Evolutionary conservation across 805 yeast species (phyloP).

Genomic region (Kazachstania kunashirensis): DNA sequence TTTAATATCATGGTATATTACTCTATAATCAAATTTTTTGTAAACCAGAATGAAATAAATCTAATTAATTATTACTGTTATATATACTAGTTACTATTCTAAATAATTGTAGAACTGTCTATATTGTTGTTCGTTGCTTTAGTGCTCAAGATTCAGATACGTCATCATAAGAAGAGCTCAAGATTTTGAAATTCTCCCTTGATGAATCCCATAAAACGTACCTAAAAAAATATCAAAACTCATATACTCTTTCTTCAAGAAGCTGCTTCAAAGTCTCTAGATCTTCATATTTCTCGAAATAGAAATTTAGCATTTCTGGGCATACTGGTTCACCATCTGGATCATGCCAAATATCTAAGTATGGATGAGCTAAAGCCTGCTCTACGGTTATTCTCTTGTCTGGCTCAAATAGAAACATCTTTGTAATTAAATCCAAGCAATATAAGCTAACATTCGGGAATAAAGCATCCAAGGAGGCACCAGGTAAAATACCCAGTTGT

Average conservation of each 20-base stretch:
- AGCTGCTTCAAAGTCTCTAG: conserved; percentile 63
- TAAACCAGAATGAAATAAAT: too few relatives aligned
- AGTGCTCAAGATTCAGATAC: too few relatives aligned
- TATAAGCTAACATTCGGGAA: conserved; percentile 78
- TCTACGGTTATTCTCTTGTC: conserved; percentile 71
- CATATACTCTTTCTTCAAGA: conserved; percentile 68
- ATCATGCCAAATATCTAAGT: conserved; percentile 81
- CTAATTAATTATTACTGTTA: too few relatives aligned
- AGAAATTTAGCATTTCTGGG: conserved; percentile 67
- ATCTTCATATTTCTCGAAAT: conserved; percentile 80
- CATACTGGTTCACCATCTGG: conserved; percentile 85
- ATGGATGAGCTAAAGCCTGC: conserved; percentile 82
- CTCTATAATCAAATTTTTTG: too few relatives aligned
- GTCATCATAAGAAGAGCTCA: too few relatives aligned
- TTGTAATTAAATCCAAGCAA: conserved; percentile 70
- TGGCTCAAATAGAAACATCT: conserved; percentile 82
- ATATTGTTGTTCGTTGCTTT: too few relatives aligned
- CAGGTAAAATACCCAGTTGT: conserved; percentile 70
- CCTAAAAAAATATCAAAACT: conserved; percentile 62
- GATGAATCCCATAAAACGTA: background rate
- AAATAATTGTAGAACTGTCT: too few relatives aligned
- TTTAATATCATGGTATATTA: too few relatives aligned
- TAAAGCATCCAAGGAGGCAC: conserved; percentile 52
- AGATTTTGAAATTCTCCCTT: too few relatives aligned
- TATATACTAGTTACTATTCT: too few relatives aligned